Percentiles rank a stretch among this genome's conserved stretches.
These are phyloP conservation scores for Wickerhamiella lipophila DNA, from an alignment of 805 yeast species.

Conservation along the genomic window DNA sequence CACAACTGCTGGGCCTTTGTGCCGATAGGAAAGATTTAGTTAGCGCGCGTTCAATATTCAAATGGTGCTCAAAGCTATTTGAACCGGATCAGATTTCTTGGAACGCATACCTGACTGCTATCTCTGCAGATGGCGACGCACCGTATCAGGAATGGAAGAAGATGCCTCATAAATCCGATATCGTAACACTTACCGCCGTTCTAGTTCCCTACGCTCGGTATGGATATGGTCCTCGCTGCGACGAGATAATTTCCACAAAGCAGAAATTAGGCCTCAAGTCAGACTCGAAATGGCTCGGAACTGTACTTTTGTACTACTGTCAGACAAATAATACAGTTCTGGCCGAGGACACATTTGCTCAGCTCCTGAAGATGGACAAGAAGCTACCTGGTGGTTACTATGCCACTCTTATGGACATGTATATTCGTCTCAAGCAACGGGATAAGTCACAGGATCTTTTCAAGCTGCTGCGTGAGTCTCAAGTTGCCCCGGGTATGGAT, in stretches of 20 bases:
- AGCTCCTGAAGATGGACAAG: constrained; percentile 17
- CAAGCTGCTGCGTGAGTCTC: constrained; percentile 15
- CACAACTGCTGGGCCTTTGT: constrained; percentile 24
- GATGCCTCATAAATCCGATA: constrained; percentile 17
- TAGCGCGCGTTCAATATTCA: constrained; percentile 23
- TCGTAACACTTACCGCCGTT: constrained; percentile 22
- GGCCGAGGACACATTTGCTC: constrained; percentile 29
- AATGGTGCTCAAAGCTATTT: constrained; percentile 21
- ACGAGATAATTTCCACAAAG: constrained; percentile 13
- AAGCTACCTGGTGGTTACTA: constrained; percentile 20
- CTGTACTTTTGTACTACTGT: constrained; percentile 27
- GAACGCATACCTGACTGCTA: constrained; percentile 27
- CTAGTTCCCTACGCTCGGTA: constrained; percentile 20
- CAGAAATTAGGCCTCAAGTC: constrained; percentile 21
- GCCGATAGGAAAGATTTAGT: constrained; percentile 21
- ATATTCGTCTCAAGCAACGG: constrained; percentile 12
- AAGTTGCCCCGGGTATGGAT: constrained; percentile 14
- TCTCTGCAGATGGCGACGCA: constrained; percentile 24
- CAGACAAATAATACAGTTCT: constrained; percentile 26
- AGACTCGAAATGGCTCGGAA: constrained; percentile 25
- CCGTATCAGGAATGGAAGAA: constrained; percentile 27
- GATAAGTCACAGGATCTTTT: constrained; percentile 17
- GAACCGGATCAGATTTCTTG: constrained; percentile 24
- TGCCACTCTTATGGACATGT: constrained; percentile 20
- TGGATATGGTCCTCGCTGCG: constrained; percentile 1